Evolutionary conservation across 306 rosid species (phyloP).

Genomic region (Sicyos baderoa): DNA sequence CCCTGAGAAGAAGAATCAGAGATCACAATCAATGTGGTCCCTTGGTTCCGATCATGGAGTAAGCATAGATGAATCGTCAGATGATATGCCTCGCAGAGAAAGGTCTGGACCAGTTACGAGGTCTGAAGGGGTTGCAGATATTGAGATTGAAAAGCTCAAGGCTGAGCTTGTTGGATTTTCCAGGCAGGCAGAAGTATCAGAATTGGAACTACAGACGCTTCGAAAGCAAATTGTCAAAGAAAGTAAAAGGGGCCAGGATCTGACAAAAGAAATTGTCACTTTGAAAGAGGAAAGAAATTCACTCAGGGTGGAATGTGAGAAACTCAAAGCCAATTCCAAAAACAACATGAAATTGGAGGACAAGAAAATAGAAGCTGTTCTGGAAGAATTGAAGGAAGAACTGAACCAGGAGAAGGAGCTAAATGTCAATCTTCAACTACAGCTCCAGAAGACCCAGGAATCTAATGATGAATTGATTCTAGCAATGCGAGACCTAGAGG

Average conservation of each 20-base stretch:
- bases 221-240: conserved; percentile 84
- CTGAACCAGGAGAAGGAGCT: conserved; percentile 66
- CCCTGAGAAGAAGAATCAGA: conserved; percentile 41
- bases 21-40: conserved; percentile 63
- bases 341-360: conserved; percentile 52
- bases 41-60: conserved; percentile 49
- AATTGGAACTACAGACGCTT: conserved; percentile 85
- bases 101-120: conserved; percentile 17
- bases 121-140: conserved; percentile 28
- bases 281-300: conserved; percentile 76
- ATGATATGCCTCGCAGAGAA: conserved; percentile 36
- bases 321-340: conserved; percentile 45
- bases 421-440: conserved; percentile 62
- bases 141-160: conserved; percentile 61
- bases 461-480: conserved; percentile 77
- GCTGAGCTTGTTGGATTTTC: conserved; percentile 58
- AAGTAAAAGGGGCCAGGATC: conserved; percentile 77
- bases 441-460: conserved; percentile 80
- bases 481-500: conserved; percentile 74
- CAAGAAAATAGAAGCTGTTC: conserved; percentile 45
- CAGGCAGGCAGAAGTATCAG: conserved; percentile 74
- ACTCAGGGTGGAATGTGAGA: conserved; percentile 56
- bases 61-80: conserved; percentile 40
- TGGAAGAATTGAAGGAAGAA: conserved; percentile 77
- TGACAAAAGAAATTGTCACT: conserved; percentile 48